Evolutionary conservation across 306 rosid species (phyloP).

Genomic region (Amphicarpaea edgeworthii): DNA sequence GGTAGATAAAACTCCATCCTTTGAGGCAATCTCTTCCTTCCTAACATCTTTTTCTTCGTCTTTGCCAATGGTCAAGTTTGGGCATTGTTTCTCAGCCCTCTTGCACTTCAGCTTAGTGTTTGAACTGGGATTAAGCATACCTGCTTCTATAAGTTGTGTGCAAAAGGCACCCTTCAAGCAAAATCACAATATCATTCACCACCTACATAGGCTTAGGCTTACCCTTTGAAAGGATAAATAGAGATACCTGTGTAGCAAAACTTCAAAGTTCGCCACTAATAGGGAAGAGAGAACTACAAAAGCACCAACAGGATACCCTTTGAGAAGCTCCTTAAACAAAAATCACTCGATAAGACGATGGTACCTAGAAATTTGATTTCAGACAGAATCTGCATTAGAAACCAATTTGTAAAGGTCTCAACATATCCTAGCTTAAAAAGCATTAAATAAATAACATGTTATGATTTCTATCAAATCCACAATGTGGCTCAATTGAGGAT

Average conservation of each 20-base stretch:
- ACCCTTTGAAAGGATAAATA: neutral
- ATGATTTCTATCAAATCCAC: neutral
- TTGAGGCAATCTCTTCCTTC: neutral
- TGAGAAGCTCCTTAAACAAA: slow-evolving; percentile 61
- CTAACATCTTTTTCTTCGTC: neutral
- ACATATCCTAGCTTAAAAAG: neutral
- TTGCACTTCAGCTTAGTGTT: slow-evolving; percentile 15
- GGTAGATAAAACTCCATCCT: neutral
- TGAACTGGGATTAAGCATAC: neutral
- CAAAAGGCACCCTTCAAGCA: neutral
- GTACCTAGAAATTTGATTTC: slow-evolving; percentile 69
- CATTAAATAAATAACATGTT: neutral
- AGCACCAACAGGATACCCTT: slow-evolving; percentile 57
- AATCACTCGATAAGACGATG: slow-evolving; percentile 69
- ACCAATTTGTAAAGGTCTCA: neutral
- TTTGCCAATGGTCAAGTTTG: neutral
- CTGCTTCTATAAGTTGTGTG: no score
- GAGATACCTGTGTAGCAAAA: neutral
- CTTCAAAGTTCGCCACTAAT: no score
- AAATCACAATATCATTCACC: neutral
- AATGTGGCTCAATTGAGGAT: no score
- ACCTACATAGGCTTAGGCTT: neutral
- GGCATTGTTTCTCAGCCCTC: slow-evolving; percentile 16
- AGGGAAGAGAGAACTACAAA: neutral
- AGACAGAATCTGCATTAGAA: slow-evolving; percentile 59